phyloP scores from a whole-genome alignment of 805 yeast species.

The Pichia nakasei region DNA sequence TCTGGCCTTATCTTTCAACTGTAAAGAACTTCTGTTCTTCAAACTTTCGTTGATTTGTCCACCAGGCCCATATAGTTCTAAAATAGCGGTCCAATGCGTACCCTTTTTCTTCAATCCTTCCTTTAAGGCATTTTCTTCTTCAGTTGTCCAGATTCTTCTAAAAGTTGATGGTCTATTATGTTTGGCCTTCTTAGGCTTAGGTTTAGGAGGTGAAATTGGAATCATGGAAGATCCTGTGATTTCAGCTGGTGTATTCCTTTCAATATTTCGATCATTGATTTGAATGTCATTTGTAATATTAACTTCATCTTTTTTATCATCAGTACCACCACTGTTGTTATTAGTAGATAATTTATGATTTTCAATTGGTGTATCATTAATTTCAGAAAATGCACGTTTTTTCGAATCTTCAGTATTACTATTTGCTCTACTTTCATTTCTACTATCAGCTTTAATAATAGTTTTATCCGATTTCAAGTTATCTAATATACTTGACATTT shows the following conservation, averaged over 20 bases:
- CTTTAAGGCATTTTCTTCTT: slow-evolving; percentile 77
- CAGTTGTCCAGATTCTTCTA: slow-evolving; percentile 77
- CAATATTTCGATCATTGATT: not conserved
- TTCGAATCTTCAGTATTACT: too few species aligned
- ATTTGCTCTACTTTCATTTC: not conserved
- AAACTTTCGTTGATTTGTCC: slow-evolving; percentile 77
- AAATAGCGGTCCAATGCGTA: slow-evolving; percentile 87
- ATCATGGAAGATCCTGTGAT: not conserved
- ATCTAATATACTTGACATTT: not conserved
- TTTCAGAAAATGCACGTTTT: not conserved
- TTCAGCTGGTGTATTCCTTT: not conserved
- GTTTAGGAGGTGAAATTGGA: not conserved
- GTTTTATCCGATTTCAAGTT: not conserved
- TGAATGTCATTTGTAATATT: too few species aligned
- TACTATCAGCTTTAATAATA: not conserved
- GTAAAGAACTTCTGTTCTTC: slow-evolving; percentile 84
- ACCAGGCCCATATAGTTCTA: slow-evolving; percentile 90
- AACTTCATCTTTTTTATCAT: too few species aligned
- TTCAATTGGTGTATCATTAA: not conserved
- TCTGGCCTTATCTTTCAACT: slow-evolving; percentile 91
- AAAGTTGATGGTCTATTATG: slow-evolving; percentile 25
- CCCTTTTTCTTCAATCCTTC: slow-evolving; percentile 79
- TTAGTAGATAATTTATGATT: too few species aligned
- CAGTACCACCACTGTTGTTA: too few species aligned
- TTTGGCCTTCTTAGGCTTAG: slow-evolving; percentile 10